Base-by-base conservation (phyloP, 2,329 filamentous ascomycete genomes). In the Pyricularia pennisetigena region DNA sequence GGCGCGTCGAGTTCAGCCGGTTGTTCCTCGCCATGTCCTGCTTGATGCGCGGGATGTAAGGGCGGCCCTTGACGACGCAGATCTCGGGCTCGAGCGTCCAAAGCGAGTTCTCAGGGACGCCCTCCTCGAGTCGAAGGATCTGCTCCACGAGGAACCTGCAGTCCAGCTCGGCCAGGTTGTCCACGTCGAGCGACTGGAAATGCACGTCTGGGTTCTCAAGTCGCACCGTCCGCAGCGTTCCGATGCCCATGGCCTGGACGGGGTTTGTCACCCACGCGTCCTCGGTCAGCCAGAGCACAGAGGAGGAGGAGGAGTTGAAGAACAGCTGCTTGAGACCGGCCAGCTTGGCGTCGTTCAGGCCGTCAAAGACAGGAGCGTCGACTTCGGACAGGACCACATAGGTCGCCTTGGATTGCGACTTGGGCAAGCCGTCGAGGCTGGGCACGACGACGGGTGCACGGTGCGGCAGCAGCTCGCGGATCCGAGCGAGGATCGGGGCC, bases 81-180 rank as follows among this genome's bases (percentile, higher is more conserved):
- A 75, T 30, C 64, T 79, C 76, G 1, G 71, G 73, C 67, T 78
- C 76, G 1, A 71, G 70, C 3, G 72, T 73, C 75, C 76, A 78
- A 3, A 76, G 68, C 8, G 30, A 66, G 66, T 24, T 69, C 65
- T 69, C 71, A 70, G 28, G 67, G 64, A 4, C 68, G 65, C 49
- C 70, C 29, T 70, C 65, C 9, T 69, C 67, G 2, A 72, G 69
- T 3, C 69, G 70, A n/a, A 73, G 59, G 5, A 73, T 67, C 4
- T 69, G 65, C 57, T 70, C 70, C 24, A 69, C 69, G 9, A 73
- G 65, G 2, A 32, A 26, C 9, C 24, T 20, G 14, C 9, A 14
- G 14, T 64, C 29, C 14, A 64, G 10, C n/a, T 26, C 24, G n/a
- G n/a, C 57, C 24, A 26, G 6, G 23, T 26, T 26, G 57, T 49